phyloP scores from a whole-genome alignment of 2,329 filamentous ascomycete genomes.

The Nigrospora osmanthi region DNA sequence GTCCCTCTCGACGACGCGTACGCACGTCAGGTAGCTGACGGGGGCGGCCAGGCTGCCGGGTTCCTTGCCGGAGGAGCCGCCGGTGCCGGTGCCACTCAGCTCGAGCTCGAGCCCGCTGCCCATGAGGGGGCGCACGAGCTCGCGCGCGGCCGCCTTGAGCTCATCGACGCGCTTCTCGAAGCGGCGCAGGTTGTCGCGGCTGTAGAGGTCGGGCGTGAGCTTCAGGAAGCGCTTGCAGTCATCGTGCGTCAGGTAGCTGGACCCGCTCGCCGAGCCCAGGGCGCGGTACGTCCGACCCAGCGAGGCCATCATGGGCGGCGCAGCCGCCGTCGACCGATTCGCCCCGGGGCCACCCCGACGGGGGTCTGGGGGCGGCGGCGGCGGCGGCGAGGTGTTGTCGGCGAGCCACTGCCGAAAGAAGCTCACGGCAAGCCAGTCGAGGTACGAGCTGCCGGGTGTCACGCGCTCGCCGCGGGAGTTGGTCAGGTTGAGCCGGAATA shows the following conservation, averaged over 20 bases:
- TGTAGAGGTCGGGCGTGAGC: constrained; percentile 73
- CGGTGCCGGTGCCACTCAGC: constrained; percentile 36
- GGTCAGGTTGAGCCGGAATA: constrained; percentile 74
- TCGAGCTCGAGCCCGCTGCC: constrained; percentile 79
- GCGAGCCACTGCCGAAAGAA: constrained; percentile 91
- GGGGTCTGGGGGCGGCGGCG: constrained; percentile 7
- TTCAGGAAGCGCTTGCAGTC: constrained; percentile 90
- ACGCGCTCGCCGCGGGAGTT: constrained; percentile 78
- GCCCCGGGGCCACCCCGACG: constrained; percentile 4
- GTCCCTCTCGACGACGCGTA: constrained; percentile 21
- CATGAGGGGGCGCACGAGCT: constrained; percentile 80
- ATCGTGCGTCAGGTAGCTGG: constrained; percentile 70
- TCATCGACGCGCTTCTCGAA: constrained; percentile 88
- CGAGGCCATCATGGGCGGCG: constrained; percentile 43
- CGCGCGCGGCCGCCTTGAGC: constrained; percentile 74
- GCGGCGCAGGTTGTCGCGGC: constrained; percentile 72
- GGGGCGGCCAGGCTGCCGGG: neutral
- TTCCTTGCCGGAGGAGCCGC: constrained; percentile 7
- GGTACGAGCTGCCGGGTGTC: constrained; percentile 67
- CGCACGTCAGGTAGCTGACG: constrained; percentile 19
- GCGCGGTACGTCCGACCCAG: constrained; percentile 70
- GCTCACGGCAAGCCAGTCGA: constrained; percentile 83
- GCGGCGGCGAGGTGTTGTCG: constrained; percentile 73
- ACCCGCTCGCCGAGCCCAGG: constrained; percentile 55
- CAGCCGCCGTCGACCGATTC: constrained; percentile 13